Conservation (phyloP, 345 rosid genomes). For the Psidium friedrichsthalianum region DNA sequence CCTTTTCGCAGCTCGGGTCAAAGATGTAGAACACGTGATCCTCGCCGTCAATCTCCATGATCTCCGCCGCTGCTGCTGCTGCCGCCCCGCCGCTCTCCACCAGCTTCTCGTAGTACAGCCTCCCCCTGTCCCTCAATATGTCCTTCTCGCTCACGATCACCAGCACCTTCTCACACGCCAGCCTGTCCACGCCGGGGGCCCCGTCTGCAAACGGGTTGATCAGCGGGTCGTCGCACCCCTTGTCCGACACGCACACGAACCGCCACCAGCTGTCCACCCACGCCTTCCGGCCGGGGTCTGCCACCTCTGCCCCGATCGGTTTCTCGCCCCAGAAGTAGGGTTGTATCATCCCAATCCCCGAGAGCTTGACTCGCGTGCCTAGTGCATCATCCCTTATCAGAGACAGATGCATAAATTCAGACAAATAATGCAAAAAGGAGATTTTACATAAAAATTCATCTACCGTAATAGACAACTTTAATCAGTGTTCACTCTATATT, state of each 20-base stretch:
- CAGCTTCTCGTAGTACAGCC: constrained; percentile 36
- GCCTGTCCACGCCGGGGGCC: constrained; percentile 23
- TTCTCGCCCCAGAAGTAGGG: constrained; percentile 62
- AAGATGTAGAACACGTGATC: constrained; percentile 67
- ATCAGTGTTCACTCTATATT: not conserved
- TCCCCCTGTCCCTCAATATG: constrained; percentile 48
- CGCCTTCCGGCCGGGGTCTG: constrained; percentile 23
- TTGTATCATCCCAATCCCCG: constrained; percentile 52
- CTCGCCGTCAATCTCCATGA: constrained; percentile 41
- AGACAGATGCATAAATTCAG: not conserved
- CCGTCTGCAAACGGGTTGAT: constrained; percentile 61
- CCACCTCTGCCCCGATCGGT: constrained; percentile 46
- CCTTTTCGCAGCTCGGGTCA: constrained; percentile 35
- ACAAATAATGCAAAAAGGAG: not conserved
- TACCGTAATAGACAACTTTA: not conserved
- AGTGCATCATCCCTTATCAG: not conserved
- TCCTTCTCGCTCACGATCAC: constrained; percentile 57
- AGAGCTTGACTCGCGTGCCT: constrained; percentile 15
- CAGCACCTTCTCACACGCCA: constrained; percentile 42
- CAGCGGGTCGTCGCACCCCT: constrained; percentile 60
- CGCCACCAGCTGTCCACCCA: constrained; percentile 80
- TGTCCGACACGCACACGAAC: constrained; percentile 45
- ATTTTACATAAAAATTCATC: not conserved
- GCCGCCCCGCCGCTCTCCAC: constrained; percentile 33
- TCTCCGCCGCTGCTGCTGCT: constrained; percentile 27